Evolutionary conservation across 73 alveolate genomes (phyloP).

Genomic region (Paramecium primaurelia): DNA sequence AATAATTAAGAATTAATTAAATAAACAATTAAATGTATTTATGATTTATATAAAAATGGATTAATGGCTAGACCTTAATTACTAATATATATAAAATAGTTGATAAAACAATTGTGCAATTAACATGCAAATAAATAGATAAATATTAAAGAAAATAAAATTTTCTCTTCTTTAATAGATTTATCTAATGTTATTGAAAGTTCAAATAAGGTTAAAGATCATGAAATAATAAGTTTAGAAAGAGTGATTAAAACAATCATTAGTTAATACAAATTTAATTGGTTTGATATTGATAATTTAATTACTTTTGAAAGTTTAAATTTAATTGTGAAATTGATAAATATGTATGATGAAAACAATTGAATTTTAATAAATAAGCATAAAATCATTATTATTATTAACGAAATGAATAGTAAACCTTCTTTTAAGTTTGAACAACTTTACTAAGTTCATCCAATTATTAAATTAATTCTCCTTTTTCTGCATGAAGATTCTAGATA

Average conservation of each 20-base stretch:
- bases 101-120: not conserved
- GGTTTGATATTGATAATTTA: not conserved
- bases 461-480: slow-evolving; percentile 17
- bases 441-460: slow-evolving; percentile 1
- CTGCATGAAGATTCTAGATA: slow-evolving; percentile 8
- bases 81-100: not conserved
- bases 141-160: not conserved
- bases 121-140: not conserved
- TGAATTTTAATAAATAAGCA: not conserved
- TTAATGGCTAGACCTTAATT: not conserved
- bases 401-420: slow-evolving; percentile 37
- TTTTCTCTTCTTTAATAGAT: not conserved
- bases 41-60: not conserved
- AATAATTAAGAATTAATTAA: not conserved
- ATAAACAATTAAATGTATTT: not conserved
- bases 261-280: not conserved
- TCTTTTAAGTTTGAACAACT: not conserved
- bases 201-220: not conserved
- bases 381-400: not conserved
- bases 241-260: not conserved
- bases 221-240: not conserved
- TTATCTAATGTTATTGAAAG: not conserved
- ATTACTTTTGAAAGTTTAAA: not conserved
- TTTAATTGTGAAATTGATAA: not conserved
- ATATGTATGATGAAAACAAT: not conserved